phyloP scores from a whole-genome alignment of 1,139 yeast species.

The Pichia sp. region DNA sequence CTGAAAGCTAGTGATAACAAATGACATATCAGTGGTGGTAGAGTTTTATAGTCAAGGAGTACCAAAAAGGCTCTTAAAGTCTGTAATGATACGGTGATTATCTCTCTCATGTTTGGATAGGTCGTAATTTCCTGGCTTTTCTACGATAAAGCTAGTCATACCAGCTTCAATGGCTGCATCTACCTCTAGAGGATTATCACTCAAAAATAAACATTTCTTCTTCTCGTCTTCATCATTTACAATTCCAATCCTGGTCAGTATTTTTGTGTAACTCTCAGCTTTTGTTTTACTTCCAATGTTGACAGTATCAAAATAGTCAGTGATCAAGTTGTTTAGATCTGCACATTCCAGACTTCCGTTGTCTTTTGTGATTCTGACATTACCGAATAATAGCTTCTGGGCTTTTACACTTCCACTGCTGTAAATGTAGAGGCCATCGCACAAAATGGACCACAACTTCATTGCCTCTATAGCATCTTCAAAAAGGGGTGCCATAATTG shows the following conservation, averaged over 20 bases:
- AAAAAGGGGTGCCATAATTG: slow-evolving; percentile 72
- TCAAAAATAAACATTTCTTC: slow-evolving; percentile 53
- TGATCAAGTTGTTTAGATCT: slow-evolving; percentile 52
- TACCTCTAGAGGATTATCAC: slow-evolving; percentile 69
- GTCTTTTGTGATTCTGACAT: slow-evolving; percentile 40
- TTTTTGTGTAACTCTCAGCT: slow-evolving; percentile 52
- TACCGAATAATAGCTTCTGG: slow-evolving; percentile 68
- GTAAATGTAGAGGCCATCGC: slow-evolving; percentile 56
- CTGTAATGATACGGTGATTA: slow-evolving; percentile 27
- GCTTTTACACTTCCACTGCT: slow-evolving; percentile 92
- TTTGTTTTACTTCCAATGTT: slow-evolving; percentile 76
- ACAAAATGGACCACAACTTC: slow-evolving; percentile 32
- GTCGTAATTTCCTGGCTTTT: slow-evolving; percentile 73
- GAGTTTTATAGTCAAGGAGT: background rate
- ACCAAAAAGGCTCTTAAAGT: slow-evolving; percentile 18
- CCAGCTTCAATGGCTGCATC: slow-evolving; percentile 72
- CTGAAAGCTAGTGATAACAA: background rate
- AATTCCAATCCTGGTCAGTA: slow-evolving; percentile 45
- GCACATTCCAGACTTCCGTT: slow-evolving; percentile 26
- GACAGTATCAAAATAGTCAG: slow-evolving; percentile 79
- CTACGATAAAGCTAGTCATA: slow-evolving; percentile 53
- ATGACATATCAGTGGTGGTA: background rate
- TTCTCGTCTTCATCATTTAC: slow-evolving; percentile 11
- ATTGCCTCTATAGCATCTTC: slow-evolving; percentile 66
- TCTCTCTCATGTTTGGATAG: slow-evolving; percentile 36